Percentiles rank a stretch among this genome's conserved stretches.
Evolutionary conservation across 208 protist genomes (phyloP).

Genomic region (Trypanosomatidae sp.): DNA sequence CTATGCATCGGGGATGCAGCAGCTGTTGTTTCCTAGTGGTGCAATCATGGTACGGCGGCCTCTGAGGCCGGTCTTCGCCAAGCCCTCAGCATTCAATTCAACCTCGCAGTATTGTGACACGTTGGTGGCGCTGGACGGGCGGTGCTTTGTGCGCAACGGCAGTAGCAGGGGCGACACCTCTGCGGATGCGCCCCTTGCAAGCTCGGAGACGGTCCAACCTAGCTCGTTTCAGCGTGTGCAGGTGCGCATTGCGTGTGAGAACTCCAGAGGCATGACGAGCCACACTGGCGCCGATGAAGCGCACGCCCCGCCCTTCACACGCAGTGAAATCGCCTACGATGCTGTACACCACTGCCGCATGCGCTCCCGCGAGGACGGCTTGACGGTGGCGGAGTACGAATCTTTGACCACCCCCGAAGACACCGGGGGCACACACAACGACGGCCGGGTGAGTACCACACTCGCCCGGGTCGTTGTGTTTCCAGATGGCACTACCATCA

Average conservation of each 20-base stretch:
- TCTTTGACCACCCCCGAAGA: constrained; percentile 10
- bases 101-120: constrained; percentile 37
- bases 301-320: constrained; percentile 22
- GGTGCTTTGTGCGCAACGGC: constrained; percentile 40
- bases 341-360: constrained; percentile 51
- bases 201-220: not conserved
- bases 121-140: constrained; percentile 40
- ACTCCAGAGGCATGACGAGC: not conserved
- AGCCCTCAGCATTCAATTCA: not conserved
- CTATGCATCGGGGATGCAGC: constrained; percentile 66
- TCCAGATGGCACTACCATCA: constrained; percentile 31
- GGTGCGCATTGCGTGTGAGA: constrained; percentile 4
- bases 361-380: constrained; percentile 61
- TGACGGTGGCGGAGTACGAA: constrained; percentile 55
- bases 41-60: constrained; percentile 56
- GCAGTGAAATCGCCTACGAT: constrained; percentile 43
- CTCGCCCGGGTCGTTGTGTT: constrained; percentile 31
- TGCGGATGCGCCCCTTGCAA: not conserved
- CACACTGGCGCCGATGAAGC: not conserved
- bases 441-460: not conserved
- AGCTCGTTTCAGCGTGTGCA: constrained; percentile 11
- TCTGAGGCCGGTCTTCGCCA: not conserved
- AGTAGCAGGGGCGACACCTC: not conserved
- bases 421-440: not conserved
- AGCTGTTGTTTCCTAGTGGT: constrained; percentile 70